These are phyloP conservation scores for Diaporthe ampelina DNA, from an alignment of 2,329 filamentous ascomycete genomes.

Conservation along the genomic window DNA sequence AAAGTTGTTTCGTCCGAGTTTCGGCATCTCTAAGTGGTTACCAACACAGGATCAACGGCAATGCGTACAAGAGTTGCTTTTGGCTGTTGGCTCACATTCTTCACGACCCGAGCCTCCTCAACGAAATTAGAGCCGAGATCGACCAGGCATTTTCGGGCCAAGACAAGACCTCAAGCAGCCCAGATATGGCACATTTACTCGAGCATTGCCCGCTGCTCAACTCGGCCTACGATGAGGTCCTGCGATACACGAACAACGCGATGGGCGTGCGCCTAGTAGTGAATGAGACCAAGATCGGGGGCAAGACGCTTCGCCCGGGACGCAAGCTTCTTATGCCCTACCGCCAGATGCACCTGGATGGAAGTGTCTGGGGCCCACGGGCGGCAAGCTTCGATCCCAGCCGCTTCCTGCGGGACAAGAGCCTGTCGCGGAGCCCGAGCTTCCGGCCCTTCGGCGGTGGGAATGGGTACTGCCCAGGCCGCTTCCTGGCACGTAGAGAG, in stretches of 20 bases:
- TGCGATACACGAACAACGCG: neutral
- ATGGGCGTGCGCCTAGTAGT: slow-evolving; percentile 1
- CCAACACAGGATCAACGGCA: neutral
- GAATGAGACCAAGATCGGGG: neutral
- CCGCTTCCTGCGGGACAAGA: neutral
- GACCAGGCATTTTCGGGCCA: neutral
- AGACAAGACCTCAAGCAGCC: neutral
- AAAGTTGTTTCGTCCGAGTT: too few relatives aligned
- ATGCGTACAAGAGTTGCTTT: slow-evolving; percentile 6
- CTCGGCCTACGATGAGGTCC: neutral
- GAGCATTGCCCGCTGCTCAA: neutral
- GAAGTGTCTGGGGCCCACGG: neutral
- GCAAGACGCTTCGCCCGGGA: neutral
- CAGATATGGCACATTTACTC: neutral
- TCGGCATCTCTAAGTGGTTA: neutral
- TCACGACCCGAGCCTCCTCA: neutral
- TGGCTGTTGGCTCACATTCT: neutral
- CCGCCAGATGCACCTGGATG: slow-evolving; percentile 2
- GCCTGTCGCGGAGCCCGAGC: neutral
- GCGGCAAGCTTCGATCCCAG: neutral
- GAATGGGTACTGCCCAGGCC: neutral
- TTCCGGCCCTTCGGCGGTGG: neutral
- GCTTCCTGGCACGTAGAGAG: slow-evolving; percentile 3
- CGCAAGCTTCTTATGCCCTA: slow-evolving; percentile 15
- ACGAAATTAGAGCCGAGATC: neutral